These are phyloP conservation scores for Zygosaccharomyces bisporus DNA, from an alignment of 805 yeast genomes.

Conservation along the genomic window DNA sequence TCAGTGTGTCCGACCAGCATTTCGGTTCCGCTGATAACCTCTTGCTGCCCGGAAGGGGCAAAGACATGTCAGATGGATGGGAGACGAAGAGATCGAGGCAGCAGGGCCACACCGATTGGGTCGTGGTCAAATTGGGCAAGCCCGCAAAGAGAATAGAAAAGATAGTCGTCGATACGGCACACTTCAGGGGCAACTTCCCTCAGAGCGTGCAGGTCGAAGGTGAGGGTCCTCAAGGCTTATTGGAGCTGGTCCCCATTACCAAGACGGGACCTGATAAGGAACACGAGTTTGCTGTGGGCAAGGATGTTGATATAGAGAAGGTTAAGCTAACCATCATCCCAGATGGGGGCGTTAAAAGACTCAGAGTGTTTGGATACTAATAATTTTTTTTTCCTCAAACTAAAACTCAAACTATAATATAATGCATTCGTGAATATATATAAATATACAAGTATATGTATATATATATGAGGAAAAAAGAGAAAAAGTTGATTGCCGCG, in stretches of 20 bases:
- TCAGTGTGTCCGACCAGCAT: conserved; percentile 83
- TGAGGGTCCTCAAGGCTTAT: conserved; percentile 47
- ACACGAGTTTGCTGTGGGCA: conserved; percentile 48
- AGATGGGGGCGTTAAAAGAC: conserved; percentile 94
- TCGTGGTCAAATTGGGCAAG: conserved; percentile 72
- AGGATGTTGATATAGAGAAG: conserved; percentile 51
- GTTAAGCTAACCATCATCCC: conserved; percentile 83
- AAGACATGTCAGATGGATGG: conserved; percentile 98
- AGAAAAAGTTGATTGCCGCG: too few species aligned
- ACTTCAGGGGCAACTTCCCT: conserved; percentile 93
- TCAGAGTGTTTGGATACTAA: conserved; percentile 67
- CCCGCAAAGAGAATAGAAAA: conserved; percentile 48
- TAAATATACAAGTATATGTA: not conserved
- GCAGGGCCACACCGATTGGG: conserved; percentile 91
- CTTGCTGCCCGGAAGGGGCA: conserved; percentile 89
- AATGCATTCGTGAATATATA: not conserved
- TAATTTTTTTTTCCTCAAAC: too few species aligned
- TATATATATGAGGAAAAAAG: too few species aligned
- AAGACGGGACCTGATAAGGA: conserved; percentile 84
- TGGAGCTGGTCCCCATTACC: conserved; percentile 55
- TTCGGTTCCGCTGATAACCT: conserved; percentile 90
- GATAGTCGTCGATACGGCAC: conserved; percentile 84
- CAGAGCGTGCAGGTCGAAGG: conserved; percentile 58
- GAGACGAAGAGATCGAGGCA: conserved; percentile 87
- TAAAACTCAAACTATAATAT: too few species aligned